Conservation (phyloP, 345 rosid species). For the Boechera divaricarpa region DNA sequence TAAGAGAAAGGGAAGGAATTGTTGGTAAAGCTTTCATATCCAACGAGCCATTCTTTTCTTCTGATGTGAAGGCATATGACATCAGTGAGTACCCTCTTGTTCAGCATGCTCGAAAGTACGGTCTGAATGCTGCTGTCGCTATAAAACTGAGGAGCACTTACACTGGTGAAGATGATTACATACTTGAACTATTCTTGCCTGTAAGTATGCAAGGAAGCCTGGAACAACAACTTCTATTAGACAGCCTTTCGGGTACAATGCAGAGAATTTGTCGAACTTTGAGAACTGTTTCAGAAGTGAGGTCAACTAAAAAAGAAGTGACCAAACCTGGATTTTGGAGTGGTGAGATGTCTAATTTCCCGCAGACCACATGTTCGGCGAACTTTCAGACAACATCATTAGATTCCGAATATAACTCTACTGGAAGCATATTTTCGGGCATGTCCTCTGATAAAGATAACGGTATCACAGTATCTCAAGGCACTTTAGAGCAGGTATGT, state of each 20-base stretch:
- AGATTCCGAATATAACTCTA: constrained; percentile 45
- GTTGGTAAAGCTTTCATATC: constrained; percentile 91
- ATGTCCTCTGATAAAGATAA: constrained; percentile 49
- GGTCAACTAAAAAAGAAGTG: constrained; percentile 46
- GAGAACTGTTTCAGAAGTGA: constrained; percentile 76
- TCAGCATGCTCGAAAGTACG: constrained; percentile 86
- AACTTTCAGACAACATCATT: constrained; percentile 46
- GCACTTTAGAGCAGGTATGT: constrained; percentile 58
- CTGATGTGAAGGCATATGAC: constrained; percentile 79
- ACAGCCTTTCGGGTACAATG: constrained; percentile 83
- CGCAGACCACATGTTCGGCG: constrained; percentile 40
- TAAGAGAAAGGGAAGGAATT: constrained; percentile 83
- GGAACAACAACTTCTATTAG: constrained; percentile 86
- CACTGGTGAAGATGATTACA: constrained; percentile 82
- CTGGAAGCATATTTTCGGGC: constrained; percentile 41
- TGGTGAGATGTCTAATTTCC: constrained; percentile 40
- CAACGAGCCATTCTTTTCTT: constrained; percentile 72
- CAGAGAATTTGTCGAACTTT: constrained; percentile 79
- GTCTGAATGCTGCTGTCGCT: constrained; percentile 90
- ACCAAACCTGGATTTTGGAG: constrained; percentile 44
- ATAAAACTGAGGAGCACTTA: constrained; percentile 81
- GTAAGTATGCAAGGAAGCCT: constrained; percentile 69
- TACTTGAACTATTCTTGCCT: constrained; percentile 90
- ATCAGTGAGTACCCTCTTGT: constrained; percentile 84
- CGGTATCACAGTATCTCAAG: constrained; percentile 47